Conservation (phyloP, 352 stramenopile species). For the Phytophthora agathidicida region DNA sequence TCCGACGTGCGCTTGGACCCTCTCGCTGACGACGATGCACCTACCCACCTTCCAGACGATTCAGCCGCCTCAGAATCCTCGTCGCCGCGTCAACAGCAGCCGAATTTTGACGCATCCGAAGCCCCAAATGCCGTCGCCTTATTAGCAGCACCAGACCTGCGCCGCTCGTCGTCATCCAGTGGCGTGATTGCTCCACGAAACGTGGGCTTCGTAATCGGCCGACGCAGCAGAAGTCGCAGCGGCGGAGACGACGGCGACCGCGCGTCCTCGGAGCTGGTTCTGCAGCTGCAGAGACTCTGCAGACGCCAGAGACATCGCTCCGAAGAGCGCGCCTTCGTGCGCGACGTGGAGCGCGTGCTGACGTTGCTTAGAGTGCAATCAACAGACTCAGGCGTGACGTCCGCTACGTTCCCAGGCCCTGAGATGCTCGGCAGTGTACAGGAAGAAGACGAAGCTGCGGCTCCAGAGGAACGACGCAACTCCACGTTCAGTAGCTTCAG, state of each 20-base stretch:
- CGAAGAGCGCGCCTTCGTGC: slow-evolving; percentile 69
- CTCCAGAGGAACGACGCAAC: slow-evolving; percentile 10
- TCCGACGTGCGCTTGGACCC: slow-evolving; percentile 13
- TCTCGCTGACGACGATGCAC: neutral
- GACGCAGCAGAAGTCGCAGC: slow-evolving; percentile 29
- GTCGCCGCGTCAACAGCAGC: slow-evolving; percentile 24
- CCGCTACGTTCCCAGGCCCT: slow-evolving; percentile 31
- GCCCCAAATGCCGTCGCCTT: slow-evolving; percentile 2
- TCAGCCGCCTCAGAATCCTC: neutral
- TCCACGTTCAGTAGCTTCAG: slow-evolving; percentile 27
- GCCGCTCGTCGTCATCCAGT: slow-evolving; percentile 20
- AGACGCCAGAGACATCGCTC: slow-evolving; percentile 66
- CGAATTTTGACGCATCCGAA: slow-evolving; percentile 39
- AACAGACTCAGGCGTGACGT: slow-evolving; percentile 17
- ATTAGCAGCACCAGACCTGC: slow-evolving; percentile 18
- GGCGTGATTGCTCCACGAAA: neutral
- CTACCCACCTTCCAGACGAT: neutral
- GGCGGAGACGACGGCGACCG: slow-evolving; percentile 32
- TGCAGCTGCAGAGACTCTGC: slow-evolving; percentile 64
- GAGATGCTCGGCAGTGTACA: slow-evolving; percentile 33
- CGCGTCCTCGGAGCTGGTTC: slow-evolving; percentile 56
- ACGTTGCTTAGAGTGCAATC: slow-evolving; percentile 38
- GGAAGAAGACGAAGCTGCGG: slow-evolving; percentile 23
- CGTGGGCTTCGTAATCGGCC: slow-evolving; percentile 3
- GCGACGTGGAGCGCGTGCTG: slow-evolving; percentile 73